Conservation (phyloP, 2,329 filamentous ascomycete genomes). For the Beauveria sp. region DNA sequence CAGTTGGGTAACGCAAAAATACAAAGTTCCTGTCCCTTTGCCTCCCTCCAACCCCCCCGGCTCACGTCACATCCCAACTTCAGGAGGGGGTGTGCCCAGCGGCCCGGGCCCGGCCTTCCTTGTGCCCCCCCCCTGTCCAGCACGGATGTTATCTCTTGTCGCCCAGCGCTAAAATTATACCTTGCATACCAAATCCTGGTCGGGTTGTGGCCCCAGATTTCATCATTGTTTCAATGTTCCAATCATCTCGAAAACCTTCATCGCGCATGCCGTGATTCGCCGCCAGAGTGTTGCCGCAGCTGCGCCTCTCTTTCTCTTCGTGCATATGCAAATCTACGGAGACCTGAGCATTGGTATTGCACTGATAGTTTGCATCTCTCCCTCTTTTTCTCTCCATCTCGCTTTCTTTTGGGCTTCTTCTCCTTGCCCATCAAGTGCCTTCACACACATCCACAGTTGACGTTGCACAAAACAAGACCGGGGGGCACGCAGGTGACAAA, state of each 20-base stretch:
- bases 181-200: not conserved
- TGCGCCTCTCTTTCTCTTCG: not conserved
- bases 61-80: not conserved
- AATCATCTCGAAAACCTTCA: not conserved
- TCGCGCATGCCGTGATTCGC: not conserved
- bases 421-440: not conserved
- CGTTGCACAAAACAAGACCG: not conserved
- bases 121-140: no score
- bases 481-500: not conserved
- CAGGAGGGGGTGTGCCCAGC: not conserved
- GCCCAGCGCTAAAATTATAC: not conserved
- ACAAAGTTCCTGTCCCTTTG: no score
- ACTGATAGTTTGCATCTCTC: no score
- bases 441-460: not conserved
- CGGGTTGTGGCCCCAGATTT: not conserved
- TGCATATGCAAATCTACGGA: not conserved
- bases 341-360: no score
- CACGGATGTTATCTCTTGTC: constrained; percentile 5
- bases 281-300: not conserved
- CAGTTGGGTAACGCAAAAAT: not conserved
- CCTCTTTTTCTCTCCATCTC: no score
- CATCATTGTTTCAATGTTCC: not conserved
- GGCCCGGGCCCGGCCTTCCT: not conserved
- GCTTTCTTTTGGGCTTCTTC: no score
- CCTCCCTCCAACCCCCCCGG: not conserved